Conservation (phyloP, 352 stramenopile genomes). For the Phytopythium sindhum region DNA sequence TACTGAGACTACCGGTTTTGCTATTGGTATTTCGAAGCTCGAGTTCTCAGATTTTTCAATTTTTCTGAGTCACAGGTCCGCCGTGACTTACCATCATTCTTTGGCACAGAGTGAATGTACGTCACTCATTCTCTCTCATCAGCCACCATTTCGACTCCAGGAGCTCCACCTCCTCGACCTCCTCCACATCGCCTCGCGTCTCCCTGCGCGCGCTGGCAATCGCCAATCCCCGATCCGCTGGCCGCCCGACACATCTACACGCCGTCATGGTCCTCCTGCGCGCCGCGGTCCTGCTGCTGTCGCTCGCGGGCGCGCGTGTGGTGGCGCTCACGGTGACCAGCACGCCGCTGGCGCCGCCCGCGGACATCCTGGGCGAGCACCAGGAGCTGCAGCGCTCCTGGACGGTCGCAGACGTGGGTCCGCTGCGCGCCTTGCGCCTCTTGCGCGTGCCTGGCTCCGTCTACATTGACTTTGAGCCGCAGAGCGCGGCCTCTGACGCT, state of each 20-base stretch:
- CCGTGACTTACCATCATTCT: no score
- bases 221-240: not conserved
- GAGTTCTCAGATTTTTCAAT: no score
- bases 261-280: not conserved
- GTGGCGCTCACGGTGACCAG: not conserved
- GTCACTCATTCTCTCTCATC: no score
- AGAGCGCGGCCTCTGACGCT: not conserved
- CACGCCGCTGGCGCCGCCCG: slow-evolving; percentile 14
- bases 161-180: no score
- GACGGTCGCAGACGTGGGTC: slow-evolving; percentile 33
- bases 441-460: slow-evolving; percentile 45
- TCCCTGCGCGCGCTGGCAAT: no score
- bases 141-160: no score
- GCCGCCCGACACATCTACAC: not conserved
- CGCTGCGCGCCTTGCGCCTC: slow-evolving; percentile 36
- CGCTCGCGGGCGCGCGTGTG: not conserved
- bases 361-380: slow-evolving; percentile 34
- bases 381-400: slow-evolving; percentile 36
- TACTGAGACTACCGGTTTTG: no score
- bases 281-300: not conserved
- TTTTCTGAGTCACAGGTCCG: no score
- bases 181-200: no score
- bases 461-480: slow-evolving; percentile 41
- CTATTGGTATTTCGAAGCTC: no score
- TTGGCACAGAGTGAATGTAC: no score